Conservation (phyloP, 2,329 filamentous ascomycete genomes). For the Zymoseptoria crescenta region DNA sequence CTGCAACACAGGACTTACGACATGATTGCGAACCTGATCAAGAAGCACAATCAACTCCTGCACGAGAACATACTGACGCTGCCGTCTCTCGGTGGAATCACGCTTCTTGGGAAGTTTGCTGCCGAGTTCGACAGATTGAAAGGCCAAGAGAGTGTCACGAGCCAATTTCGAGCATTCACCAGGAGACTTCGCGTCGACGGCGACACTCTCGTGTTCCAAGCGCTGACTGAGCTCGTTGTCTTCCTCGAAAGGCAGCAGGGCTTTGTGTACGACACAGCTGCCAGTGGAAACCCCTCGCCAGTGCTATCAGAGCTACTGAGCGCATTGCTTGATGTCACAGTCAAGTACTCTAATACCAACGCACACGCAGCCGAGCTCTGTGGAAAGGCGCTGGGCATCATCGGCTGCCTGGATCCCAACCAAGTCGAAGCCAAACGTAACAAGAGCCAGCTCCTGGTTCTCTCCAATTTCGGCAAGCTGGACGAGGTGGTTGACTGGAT, state of each 20-base stretch:
- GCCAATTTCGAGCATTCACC: constrained; percentile 62
- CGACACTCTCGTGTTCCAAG: constrained; percentile 72
- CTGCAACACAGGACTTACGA: constrained; percentile 54
- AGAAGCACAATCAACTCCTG: constrained; percentile 54
- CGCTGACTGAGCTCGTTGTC: constrained; percentile 65
- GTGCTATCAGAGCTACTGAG: constrained; percentile 65
- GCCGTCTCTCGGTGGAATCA: constrained; percentile 67
- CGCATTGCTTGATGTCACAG: constrained; percentile 74
- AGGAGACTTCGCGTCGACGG: constrained; percentile 75
- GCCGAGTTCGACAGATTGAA: constrained; percentile 58
- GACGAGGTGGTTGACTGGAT: constrained; percentile 80
- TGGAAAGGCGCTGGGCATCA: constrained; percentile 73
- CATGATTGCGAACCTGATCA: constrained; percentile 58
- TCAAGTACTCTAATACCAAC: constrained; percentile 66
- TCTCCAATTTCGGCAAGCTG: constrained; percentile 74
- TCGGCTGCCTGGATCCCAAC: constrained; percentile 89
- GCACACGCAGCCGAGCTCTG: constrained; percentile 63
- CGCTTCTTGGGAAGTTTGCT: constrained; percentile 61
- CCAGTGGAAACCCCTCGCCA: constrained; percentile 75
- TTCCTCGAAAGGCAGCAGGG: constrained; percentile 68
- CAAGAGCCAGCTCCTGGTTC: constrained; percentile 73
- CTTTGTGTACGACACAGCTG: constrained; percentile 68
- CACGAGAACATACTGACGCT: constrained; percentile 63
- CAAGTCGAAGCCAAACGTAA: constrained; percentile 72
- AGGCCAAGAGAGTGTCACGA: constrained; percentile 55